Evolutionary conservation across 495 filamentous ascomycete species (phyloP), one percentile per base, ranked within the genome.

Genomic region (Aspergillus avenaceus): DNA sequence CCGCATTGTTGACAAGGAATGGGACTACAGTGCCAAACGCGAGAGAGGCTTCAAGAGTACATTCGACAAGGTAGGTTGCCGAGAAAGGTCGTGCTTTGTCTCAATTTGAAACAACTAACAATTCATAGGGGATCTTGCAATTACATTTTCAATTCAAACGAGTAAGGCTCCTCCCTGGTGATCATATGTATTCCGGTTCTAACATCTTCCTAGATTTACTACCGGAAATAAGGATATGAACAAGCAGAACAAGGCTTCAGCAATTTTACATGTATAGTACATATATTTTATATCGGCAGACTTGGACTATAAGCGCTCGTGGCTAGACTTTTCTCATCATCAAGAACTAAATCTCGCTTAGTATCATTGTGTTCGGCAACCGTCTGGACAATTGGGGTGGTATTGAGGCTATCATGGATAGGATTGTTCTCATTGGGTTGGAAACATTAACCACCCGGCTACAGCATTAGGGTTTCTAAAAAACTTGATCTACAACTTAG

Each of bases 141-240:
- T 76, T 99, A 27, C 93, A 97, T 67, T 98, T 99, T 67, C 90
- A 97, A 65, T 95, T 97, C 76, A 97, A 97, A 67, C 91, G 84
- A 66, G 82, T 84, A 61, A 57, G 70, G 59, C 7, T 8, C 24
- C 32, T 37, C 18, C 28, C 37, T 21, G 13, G 45, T 14, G 5
- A 18, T 60, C 50, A 47, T 29, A 12, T 13, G n/a, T 6, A 49
- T 28, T 25, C 32, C 28, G 37, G 44, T 24, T 24, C 47, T 49
- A 23, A 28, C 24, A 24, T 42, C 41, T 24, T 52, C 49, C 8
- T 67, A 86, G 82, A 79, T 85, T 41, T 86, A 84, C 52, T 86
- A 86, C 61, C 73, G 83, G 42, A 86, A 86, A 52, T 86, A 73
- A 45, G 16, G 12, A 4, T 8, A 12, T 36, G 6, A 16, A 14